phyloP scores from a whole-genome alignment of 257 asterid species.

The Rehmannia glutinosa region DNA sequence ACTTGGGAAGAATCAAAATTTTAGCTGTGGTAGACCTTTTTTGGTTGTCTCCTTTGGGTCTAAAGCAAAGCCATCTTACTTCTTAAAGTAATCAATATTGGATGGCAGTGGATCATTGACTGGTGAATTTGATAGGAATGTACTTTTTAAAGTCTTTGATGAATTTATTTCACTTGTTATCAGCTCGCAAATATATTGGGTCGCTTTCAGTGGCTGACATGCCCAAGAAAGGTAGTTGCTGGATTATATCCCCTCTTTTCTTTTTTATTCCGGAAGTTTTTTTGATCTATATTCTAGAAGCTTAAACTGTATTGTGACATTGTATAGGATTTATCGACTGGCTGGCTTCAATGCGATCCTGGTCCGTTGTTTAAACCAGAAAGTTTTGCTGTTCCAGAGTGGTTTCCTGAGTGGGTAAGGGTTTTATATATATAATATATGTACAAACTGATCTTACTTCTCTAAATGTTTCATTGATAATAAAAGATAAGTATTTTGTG shows the following conservation, averaged over 20 bases:
- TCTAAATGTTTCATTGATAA: not conserved
- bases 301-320: constrained; percentile 8
- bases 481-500: not conserved
- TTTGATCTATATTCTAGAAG: constrained; percentile 7
- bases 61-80: no score
- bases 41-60: no score
- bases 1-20: no score
- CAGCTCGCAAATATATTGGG: constrained; percentile 82
- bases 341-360: constrained; percentile 91
- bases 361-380: constrained; percentile 66
- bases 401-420: constrained; percentile 67
- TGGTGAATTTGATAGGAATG: not conserved
- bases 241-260: constrained; percentile 8
- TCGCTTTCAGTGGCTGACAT: constrained; percentile 77
- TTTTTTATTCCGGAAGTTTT: not conserved
- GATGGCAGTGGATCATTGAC: not conserved
- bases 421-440: not conserved
- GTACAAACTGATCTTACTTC: not conserved
- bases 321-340: constrained; percentile 70
- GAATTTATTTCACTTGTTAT: constrained; percentile 17
- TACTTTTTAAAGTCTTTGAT: constrained; percentile 3
- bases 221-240: constrained; percentile 76
- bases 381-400: constrained; percentile 42
- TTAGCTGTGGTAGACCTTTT: no score
- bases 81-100: no score